Evolutionary conservation across 306 rosid species (phyloP), one percentile per base, ranked within the genome.

Genomic region (Parietaria judaica): DNA sequence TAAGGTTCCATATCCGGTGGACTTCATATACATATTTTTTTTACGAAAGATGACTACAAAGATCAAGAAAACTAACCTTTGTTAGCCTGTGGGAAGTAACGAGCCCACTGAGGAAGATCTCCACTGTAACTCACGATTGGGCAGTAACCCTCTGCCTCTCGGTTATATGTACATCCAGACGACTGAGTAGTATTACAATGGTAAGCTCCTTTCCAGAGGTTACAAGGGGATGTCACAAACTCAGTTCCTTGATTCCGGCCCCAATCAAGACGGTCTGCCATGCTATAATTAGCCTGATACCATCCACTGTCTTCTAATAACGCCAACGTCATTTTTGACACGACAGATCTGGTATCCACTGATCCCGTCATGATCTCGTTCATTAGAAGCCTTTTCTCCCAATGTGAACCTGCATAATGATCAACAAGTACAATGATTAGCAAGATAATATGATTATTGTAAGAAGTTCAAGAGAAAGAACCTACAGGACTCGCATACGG

Each of bases 81-180:
- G 76, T 94, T 94, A 56, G 95, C 81, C 79, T 88, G 99, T 0
- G 99, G 77, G 68, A 86, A 94, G 78, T 94, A 94, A 36, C 54
- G 99, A 14, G 97, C 94, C 99, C 97, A 94, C 64, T 67, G 95
- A 67, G 99, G 99, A 47, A 94, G 95, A 61, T 88, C 97, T 47
- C 87, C 94, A 50, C 83, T 84, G 51, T 94, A 88, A 66, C 84
- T 94, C 67, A 94, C 78, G 36, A 88, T 88, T 43, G 99, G 97
- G 74, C 99, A 94, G 78, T 94, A 94, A 39, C 99, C 99, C 75
- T 94, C 99, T 12, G 99, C 99, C 84, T 94, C 99, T 79, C 99
- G 82, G 76, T 94, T 88, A 78, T 88, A 94, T 9, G 95, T 94
- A 72, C 99, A 94, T 51, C 99, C 95, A 38, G 99, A 94, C 78